Base-by-base conservation (phyloP, 2,329 filamentous ascomycete genomes). In the Pseudogymnoascus sp. region DNA sequence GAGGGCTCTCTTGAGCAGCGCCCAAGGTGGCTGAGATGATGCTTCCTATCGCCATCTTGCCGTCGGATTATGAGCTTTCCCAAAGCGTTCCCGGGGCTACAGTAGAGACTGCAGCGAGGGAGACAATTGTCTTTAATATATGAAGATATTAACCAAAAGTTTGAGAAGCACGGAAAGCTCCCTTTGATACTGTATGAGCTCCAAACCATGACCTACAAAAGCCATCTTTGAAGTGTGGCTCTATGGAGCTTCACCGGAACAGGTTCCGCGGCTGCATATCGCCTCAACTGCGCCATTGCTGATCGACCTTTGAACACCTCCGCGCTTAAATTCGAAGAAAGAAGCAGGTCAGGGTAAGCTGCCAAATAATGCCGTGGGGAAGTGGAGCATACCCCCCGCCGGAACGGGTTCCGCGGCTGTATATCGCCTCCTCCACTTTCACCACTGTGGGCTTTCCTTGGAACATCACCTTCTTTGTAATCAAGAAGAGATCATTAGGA, bases 11-110 rank as follows among this genome's bases (percentile, higher is more conserved):
- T 47, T 60, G 22, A 20, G 62, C 58, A 25, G 11, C 28, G 9
- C 30, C 39, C n/a, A 58, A 47, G 14, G 58, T 35, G 14, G 54
- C 28, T 9, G 59, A 60, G 11, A 65, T n/a, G 22, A 65, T 47
- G 58, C 62, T 61, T 38, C 58, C 38, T 30, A 66, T 65, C 6
- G 65, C 65, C 65, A 67, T 67, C 22, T 36, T 38, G 57, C 30
- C 43, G 43, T 11, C 33, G 8, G 43, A n/a, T 28, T 54, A 30
- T 54, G 43, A 6, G 14, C 43, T 30, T 25, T 25, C 30, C 43
- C n/a, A 12, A 54, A 30, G 16, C 7, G 43, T 18, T 6, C 5
- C n/a, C 5, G n/a, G 20, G 28, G 12, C n/a, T 18, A 12, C n/a
- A 12, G 5, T 54, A 4, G 5, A 33, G 30, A n/a, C n/a, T 7